Evolutionary conservation across 2,329 filamentous ascomycete species (phyloP), one percentile per base, ranked within the genome.

Genomic region (Mycogone perniciosa): DNA sequence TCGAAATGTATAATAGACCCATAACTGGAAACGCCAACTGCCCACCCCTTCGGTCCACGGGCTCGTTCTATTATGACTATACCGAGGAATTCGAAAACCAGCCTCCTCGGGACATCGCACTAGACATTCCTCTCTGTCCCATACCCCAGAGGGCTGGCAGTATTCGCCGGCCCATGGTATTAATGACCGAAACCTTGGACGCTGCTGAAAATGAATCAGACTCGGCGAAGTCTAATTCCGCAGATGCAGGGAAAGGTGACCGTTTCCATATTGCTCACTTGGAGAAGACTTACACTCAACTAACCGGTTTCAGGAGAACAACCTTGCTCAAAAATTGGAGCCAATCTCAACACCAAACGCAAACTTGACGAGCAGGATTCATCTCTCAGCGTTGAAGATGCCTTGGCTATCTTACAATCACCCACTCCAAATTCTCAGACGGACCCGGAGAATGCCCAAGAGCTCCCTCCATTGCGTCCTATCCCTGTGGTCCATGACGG

Each of bases 11-110:
- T 47, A 64, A 63, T 35, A 60, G 61, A 30, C 62, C 62, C 5
- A 52, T 55, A 20, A 54, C 59, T 11, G 47, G 58, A 48, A 64
- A 62, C 39, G 62, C 58, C 20, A 56, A 56, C 33, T 62, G 58
- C 4, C 62, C 60, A 34, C 52, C 59, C 31, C 53, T 64, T n/a
- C 66, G 62, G 50, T 56, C 64, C 42, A 50, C 57, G 34, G 59
- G 67, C 52, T 66, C 72, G 40, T 67, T 73, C 37, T 79, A 77
- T 57, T 79, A 79, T 54, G 76, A 80, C 57, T 79, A 79, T 57
- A 74, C 68, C 13, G 76, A 79, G 55, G 72, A 70, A 3, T 79
- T 79, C 46, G 73, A 76, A 13, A 65, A 60, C 41, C 62, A 59
- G 13, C 50, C 54, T 20, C 52, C 59, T 31, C 57, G 45, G 6